Evolutionary conservation across 495 filamentous ascomycete species (phyloP).

Genomic region (Pseudoneurospora amorphoporcata): DNA sequence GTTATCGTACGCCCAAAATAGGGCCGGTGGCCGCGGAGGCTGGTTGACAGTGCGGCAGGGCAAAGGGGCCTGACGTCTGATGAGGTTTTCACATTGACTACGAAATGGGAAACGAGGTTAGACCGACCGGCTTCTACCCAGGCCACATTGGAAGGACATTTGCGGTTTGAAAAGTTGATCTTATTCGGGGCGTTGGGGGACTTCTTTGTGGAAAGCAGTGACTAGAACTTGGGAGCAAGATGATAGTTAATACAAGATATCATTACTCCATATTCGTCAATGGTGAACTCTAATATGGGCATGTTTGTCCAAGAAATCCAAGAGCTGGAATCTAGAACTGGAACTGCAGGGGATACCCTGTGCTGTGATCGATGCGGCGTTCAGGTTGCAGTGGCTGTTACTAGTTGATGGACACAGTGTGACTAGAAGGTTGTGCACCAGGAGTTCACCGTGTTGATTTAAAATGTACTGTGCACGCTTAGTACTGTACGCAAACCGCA

Average conservation of each 20-base stretch:
- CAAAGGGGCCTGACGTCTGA: neutral
- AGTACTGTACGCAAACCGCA: neutral
- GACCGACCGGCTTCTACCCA: neutral
- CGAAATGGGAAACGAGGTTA: neutral
- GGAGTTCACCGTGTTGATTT: neutral
- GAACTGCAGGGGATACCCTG: neutral
- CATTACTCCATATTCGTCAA: neutral
- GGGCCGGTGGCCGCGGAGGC: neutral
- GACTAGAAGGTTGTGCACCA: neutral
- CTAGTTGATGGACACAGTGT: neutral
- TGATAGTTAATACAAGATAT: neutral
- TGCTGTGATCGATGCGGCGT: neutral
- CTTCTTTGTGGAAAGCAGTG: neutral
- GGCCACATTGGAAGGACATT: neutral
- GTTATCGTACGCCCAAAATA: neutral
- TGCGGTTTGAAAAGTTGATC: neutral
- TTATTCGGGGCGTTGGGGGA: neutral
- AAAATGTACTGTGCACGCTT: neutral
- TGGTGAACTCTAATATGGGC: neutral
- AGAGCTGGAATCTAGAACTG: neutral
- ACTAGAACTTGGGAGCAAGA: neutral
- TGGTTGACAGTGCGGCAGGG: neutral
- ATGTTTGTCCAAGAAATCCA: neutral
- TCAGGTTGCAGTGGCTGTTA: neutral
- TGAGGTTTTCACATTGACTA: neutral